Evolutionary conservation across 441 rosid species (phyloP), one percentile per base, ranked within the genome.

Genomic region (Corymbia calophylla): DNA sequence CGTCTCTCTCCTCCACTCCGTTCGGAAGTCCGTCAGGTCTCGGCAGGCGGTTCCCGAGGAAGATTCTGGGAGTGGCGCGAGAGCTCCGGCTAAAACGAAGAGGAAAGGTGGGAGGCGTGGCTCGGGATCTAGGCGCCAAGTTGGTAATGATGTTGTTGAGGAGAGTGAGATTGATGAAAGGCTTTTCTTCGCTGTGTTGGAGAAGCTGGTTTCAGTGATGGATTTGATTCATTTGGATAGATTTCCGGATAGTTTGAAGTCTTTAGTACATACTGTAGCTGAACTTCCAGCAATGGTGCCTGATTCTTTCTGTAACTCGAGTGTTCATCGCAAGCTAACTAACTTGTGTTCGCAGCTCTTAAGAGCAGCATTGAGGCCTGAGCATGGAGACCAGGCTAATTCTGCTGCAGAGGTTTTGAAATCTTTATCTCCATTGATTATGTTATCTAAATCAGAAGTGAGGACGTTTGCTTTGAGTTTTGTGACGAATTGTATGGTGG

Each of bases 221-320:
- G 92, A 93, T 90, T 93, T 95, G 92, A 93, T 97, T 93, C 98
- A 96, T 88, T 92, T 97, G 91, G 94, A 95, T 84, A 93, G 98
- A 89, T 97, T 97, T 91, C 97, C 98, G 0, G 99, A 97, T 93
- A 90, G 94, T 90, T 93, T 96, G 90, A 96, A 95, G 93, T 94
- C 96, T 87, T 87, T 98, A 92, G 93, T 97, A 87, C 96, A 95
- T 73, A 94, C 96, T 27, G 91, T 94, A 8, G 93, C 93, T 51
- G 98, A 96, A 91, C 93, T 96, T 87, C 98, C 96, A 8, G 91
- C 91, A 48, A 56, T 91, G 86, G 95, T 92, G n/a, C 60, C 91
- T 87, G 97, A 95, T 70, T 88, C 87, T 77, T 86, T 91, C 17
- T 93, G 93, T 77, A 89, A 60, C 88, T 68, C 48, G 51, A 86